A percentile compares a stretch with the other conserved stretches of the same genome.
These are phyloP conservation scores for Phoenix roebelenii DNA, from an alignment of 176 grass and related monocot genomes.

Conservation along the genomic window DNA sequence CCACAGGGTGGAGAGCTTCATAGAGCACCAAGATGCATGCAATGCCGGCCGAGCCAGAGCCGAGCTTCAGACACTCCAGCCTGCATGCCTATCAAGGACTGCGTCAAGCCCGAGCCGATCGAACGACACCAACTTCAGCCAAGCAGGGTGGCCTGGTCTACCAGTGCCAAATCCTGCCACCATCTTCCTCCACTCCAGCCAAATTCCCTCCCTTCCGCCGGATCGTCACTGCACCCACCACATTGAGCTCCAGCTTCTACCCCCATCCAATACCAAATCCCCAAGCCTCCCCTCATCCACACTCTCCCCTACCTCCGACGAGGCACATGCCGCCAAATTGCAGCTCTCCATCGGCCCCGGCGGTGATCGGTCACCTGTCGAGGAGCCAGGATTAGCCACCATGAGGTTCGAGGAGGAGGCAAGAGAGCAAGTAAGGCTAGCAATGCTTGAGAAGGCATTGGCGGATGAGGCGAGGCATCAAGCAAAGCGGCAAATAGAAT, in stretches of 20 bases:
- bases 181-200: neutral
- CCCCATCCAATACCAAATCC: neutral
- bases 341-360: conserved; percentile 7
- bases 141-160: neutral
- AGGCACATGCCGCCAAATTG: conserved; percentile 1
- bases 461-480: conserved; percentile 9
- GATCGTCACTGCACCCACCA: neutral
- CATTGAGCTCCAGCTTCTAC: conserved; percentile 20
- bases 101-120: conserved; percentile 20
- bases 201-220: neutral
- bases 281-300: neutral
- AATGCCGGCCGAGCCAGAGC: neutral
- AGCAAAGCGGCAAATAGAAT: conserved; percentile 6
- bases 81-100: conserved; percentile 17
- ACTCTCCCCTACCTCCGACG: neutral
- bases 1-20: conserved; percentile 27
- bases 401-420: neutral
- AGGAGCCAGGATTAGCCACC: neutral
- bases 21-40: conserved; percentile 24
- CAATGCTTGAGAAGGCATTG: conserved; percentile 4
- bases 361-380: neutral
- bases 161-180: neutral
- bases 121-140: conserved; percentile 12
- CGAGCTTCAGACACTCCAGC: neutral
- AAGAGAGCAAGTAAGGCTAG: conserved; percentile 5